Conservation (phyloP, 768 basidiomycete genomes). For the Clathrus columnatus region DNA sequence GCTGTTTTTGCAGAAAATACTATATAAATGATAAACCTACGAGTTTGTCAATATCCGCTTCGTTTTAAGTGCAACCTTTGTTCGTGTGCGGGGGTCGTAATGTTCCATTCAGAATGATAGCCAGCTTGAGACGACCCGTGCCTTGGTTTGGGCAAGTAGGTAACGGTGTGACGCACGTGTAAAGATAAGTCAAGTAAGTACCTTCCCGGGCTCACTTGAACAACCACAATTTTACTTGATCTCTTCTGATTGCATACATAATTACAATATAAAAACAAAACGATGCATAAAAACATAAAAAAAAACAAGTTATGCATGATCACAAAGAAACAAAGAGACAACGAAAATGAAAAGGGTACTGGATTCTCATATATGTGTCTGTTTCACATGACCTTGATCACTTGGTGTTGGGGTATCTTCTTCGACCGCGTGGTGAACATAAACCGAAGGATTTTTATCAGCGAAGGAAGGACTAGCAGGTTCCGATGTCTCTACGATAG, state of each 20-base stretch:
- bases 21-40: constrained; percentile 8
- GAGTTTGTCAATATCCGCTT: constrained; percentile 17
- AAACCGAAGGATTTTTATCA: not conserved
- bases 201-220: not conserved
- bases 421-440: not conserved
- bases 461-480: constrained; percentile 42
- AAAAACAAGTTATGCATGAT: not conserved
- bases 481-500: constrained; percentile 36
- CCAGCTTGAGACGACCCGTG: not conserved
- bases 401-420: not conserved
- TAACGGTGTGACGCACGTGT: not conserved
- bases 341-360: not conserved
- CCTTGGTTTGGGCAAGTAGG: not conserved
- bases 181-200: not conserved
- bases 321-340: not conserved
- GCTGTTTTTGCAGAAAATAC: constrained; percentile 14
- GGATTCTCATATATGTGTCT: not conserved
- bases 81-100: constrained; percentile 26
- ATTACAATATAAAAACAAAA: not conserved
- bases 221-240: not conserved
- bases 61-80: constrained; percentile 27
- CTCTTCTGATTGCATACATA: no score
- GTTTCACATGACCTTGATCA: not conserved
- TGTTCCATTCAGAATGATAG: constrained; percentile 1
- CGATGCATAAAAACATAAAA: not conserved